phyloP scores from a whole-genome alignment of 176 grass and related monocot species.

The Coix lacrymajobi region DNA sequence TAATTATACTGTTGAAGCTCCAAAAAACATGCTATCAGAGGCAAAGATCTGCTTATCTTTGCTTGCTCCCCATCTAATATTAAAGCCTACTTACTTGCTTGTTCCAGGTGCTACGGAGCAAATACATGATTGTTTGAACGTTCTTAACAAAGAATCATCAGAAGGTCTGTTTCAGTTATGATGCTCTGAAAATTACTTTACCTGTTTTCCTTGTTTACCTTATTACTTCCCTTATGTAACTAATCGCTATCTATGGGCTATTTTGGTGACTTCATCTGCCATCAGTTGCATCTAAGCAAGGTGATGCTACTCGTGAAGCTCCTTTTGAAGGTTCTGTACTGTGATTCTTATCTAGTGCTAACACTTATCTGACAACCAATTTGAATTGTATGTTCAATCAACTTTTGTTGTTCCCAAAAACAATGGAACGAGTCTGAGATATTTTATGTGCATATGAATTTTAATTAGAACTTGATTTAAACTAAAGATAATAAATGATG shows the following conservation, averaged over 20 bases:
- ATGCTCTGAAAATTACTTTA: background rate
- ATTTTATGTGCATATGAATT: background rate
- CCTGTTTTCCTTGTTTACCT: background rate
- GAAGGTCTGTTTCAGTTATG: background rate
- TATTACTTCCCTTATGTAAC: background rate
- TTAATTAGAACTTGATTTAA: background rate
- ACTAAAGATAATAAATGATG: background rate
- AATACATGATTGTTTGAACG: background rate
- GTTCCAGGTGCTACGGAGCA: background rate
- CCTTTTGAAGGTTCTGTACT: constrained; percentile 10
- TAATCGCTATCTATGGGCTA: background rate
- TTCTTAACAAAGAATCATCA: constrained; percentile 3
- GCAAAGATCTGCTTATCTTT: background rate
- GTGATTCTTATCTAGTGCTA: background rate
- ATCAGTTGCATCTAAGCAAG: constrained; percentile 14
- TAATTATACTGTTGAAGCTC: background rate
- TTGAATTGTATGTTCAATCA: background rate
- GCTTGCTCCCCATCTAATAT: background rate
- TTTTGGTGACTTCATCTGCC: background rate
- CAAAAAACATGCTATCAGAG: background rate
- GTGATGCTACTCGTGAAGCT: background rate
- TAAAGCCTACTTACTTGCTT: background rate
- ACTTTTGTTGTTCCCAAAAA: background rate
- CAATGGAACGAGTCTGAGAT: background rate
- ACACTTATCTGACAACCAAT: background rate